Evolutionary conservation across 2,329 filamentous ascomycete genomes (phyloP).

Genomic region (Nigrospora osmanthi): DNA sequence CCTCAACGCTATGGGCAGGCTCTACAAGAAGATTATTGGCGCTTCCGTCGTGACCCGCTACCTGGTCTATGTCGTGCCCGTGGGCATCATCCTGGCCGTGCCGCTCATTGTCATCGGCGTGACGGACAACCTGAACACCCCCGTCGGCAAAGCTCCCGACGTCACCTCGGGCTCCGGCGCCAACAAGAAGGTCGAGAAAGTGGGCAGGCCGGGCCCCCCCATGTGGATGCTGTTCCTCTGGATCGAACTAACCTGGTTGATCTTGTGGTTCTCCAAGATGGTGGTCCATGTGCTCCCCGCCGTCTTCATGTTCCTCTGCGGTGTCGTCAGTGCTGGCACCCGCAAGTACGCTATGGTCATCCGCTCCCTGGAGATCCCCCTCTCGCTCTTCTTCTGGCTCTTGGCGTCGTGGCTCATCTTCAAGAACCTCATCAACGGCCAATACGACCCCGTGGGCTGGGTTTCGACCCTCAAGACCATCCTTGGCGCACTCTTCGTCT

Average conservation of each 20-base stretch:
- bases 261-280: constrained; percentile 60
- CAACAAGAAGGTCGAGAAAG: constrained; percentile 10
- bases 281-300: constrained; percentile 52
- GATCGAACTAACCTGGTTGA: constrained; percentile 62
- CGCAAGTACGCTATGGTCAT: constrained; percentile 64
- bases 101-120: constrained; percentile 50
- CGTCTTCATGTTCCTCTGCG: constrained; percentile 61
- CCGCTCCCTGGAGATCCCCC: constrained; percentile 53
- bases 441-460: constrained; percentile 36
- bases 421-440: constrained; percentile 39
- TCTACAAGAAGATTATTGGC: constrained; percentile 57
- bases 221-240: constrained; percentile 59
- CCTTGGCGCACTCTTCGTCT: constrained; percentile 59
- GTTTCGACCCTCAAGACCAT: constrained; percentile 54
- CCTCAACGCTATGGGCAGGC: constrained; percentile 56
- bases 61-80: constrained; percentile 58
- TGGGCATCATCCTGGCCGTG: constrained; percentile 52
- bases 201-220: constrained; percentile 28
- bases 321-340: constrained; percentile 61
- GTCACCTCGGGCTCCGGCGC: constrained; percentile 9
- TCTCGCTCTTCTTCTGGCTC: constrained; percentile 64
- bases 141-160: constrained; percentile 23
- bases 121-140: constrained; percentile 30
- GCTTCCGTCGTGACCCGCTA: constrained; percentile 60
- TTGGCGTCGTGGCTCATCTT: constrained; percentile 56